Base-by-base conservation (phyloP, 1,284 basidiomycete species). In the Moesziomyces sp. region DNA sequence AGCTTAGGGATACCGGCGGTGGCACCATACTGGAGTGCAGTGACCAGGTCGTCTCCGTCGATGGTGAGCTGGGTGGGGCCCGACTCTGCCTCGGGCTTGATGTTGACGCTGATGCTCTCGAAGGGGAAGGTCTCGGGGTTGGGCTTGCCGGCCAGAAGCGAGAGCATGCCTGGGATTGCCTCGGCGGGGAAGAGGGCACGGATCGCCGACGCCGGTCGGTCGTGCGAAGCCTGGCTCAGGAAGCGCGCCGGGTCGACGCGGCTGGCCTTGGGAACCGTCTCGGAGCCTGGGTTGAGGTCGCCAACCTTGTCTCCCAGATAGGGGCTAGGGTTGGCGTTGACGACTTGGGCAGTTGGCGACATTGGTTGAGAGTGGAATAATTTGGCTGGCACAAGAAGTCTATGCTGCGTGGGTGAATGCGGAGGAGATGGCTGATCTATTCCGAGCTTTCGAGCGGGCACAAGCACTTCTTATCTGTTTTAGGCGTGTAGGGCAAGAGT, bases 61-160 rank as follows among this genome's bases (percentile, higher is more conserved):
- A 86, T 74, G 38, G 64, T 66, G 49, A 86, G 66, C 26, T 74
- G 65, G 26, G 74, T 73, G 19, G 76, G 62, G 11, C 69, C 74
- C 13, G 64, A 53, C 28, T 67, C 67, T 42, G 59, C 69, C n/a
- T 58, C 58, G 26, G 66, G 56, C 78, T 87, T 87, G 69, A 88
- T 80, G 64, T 85, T 85, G 61, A 88, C 80, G 30, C 87, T 89
- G 72, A 97, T 85, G 1, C 89, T 89, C 8, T 90, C 89, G 84
- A 98, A 91, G 1, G 95, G 95, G 86, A 97, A 98, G 18, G 93
- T 92, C 5, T 87, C 86, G n/a, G 91, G 88, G 82, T 96, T 96
- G 26, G 96, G 96, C 85, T 87, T 87, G 38, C 88, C 88, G 11
- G 88, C 87, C 23, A 86, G 81, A 62, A 97, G 87, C 18, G 93